These are phyloP conservation scores for Echria macrotheca DNA, from an alignment of 495 filamentous ascomycete species.

Conservation along the genomic window DNA sequence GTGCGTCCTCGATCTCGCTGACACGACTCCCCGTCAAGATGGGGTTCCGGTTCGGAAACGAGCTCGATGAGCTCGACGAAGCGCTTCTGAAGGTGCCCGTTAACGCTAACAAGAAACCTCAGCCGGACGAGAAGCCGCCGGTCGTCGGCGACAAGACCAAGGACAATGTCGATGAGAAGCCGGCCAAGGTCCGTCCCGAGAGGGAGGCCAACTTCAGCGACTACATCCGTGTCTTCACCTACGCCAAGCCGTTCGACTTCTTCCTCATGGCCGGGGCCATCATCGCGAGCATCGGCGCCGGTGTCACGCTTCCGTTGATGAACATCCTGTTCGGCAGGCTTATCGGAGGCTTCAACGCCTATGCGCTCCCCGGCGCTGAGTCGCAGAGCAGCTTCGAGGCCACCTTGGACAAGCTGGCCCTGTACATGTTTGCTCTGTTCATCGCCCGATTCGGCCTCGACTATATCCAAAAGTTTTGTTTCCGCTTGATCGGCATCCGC, in stretches of 20 bases:
- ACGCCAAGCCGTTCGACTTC: conserved; percentile 39
- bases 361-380: conserved; percentile 5
- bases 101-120: neutral
- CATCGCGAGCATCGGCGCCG: conserved; percentile 29
- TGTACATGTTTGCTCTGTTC: conserved; percentile 37
- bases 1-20: too few relatives aligned
- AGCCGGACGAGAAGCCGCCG: neutral
- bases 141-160: neutral
- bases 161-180: conserved; percentile 3
- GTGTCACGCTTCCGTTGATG: conserved; percentile 33
- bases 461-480: conserved; percentile 46
- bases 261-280: conserved; percentile 31
- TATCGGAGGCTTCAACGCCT: conserved; percentile 26
- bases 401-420: conserved; percentile 21
- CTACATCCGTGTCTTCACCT: conserved; percentile 40
- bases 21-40: too few relatives aligned
- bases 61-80: neutral
- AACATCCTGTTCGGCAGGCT: conserved; percentile 34
- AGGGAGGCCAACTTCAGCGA: conserved; percentile 38
- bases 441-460: conserved; percentile 40
- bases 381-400: conserved; percentile 11
- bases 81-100: neutral
- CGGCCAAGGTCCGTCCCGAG: conserved; percentile 32
- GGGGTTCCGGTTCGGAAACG: conserved; percentile 9
- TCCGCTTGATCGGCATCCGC: conserved; percentile 45